Conservation (phyloP, 2,329 filamentous ascomycete species). For the Chrysosporium queenslandicum region DNA sequence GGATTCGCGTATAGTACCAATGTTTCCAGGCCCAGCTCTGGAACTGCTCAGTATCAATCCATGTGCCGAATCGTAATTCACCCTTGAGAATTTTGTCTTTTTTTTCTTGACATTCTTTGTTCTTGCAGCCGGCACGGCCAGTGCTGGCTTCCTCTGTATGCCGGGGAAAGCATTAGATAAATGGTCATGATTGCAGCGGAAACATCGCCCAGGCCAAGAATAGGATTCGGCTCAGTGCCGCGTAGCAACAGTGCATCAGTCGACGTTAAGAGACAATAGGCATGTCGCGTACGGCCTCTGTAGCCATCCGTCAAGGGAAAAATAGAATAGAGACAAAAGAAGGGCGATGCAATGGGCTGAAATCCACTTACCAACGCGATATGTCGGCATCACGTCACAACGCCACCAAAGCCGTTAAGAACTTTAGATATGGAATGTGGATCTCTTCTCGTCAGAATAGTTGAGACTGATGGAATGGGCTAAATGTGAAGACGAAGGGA, state of each 20-base stretch:
- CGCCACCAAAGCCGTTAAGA: too few relatives aligned
- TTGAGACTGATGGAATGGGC: too few relatives aligned
- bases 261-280: background rate
- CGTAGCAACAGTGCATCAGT: background rate
- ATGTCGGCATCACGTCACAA: constrained; percentile 15
- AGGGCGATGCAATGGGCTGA: background rate
- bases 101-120: constrained; percentile 60
- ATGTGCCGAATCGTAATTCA: constrained; percentile 64
- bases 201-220: too few relatives aligned
- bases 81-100: constrained; percentile 66
- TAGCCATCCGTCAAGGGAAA: background rate
- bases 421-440: too few relatives aligned
- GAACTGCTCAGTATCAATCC: constrained; percentile 53
- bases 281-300: background rate
- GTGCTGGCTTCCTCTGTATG: constrained; percentile 57
- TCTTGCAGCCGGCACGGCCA: constrained; percentile 64
- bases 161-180: constrained; percentile 4
- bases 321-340: background rate
- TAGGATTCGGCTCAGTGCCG: too few relatives aligned
- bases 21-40: constrained; percentile 70
- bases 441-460: too few relatives aligned
- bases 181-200: too few relatives aligned
- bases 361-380: constrained; percentile 17
- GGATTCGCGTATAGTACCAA: constrained; percentile 50
- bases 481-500: too few relatives aligned